These are phyloP conservation scores for Fraxinus angustifolia DNA, from an alignment of 305 asterid genomes.

Conservation along the genomic window DNA sequence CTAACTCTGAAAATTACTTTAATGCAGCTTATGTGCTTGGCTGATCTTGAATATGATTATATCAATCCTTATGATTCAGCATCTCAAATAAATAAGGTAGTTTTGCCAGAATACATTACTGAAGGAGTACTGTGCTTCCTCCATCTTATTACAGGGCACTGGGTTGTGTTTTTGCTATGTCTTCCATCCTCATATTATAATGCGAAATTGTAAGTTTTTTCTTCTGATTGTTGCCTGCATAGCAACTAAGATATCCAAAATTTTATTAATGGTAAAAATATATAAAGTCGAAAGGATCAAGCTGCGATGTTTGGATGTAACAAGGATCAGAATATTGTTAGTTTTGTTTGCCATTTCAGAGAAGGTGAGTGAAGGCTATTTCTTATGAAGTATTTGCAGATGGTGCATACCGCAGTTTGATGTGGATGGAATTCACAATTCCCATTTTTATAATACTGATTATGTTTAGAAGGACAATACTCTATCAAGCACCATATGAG, in stretches of 20 bases:
- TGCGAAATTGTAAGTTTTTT: conserved; percentile 45
- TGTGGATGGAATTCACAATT: not conserved
- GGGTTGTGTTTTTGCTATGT: conserved; percentile 67
- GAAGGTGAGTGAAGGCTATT: not conserved
- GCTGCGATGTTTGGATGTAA: not conserved
- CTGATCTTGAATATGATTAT: conserved; percentile 77
- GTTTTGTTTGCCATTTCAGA: not conserved
- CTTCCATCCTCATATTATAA: conserved; percentile 65
- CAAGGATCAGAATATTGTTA: not conserved
- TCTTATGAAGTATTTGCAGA: not conserved
- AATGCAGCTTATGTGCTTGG: conserved; percentile 86
- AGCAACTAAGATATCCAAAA: not conserved
- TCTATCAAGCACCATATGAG: not conserved
- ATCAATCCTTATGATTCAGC: conserved; percentile 83
- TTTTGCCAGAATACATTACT: conserved; percentile 62
- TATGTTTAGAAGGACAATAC: not conserved
- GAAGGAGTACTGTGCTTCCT: conserved; percentile 70
- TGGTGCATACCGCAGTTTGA: not conserved
- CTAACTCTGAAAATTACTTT: conserved; percentile 18
- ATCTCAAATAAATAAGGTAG: conserved; percentile 59
- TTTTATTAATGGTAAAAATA: not conserved
- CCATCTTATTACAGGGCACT: conserved; percentile 72
- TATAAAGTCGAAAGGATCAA: not conserved
- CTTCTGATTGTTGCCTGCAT: conserved; percentile 6
- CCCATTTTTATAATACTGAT: not conserved